Evolutionary conservation across 768 basidiomycete genomes (phyloP), one percentile per base, ranked within the genome.

Genomic region (Leccinum boreale): DNA sequence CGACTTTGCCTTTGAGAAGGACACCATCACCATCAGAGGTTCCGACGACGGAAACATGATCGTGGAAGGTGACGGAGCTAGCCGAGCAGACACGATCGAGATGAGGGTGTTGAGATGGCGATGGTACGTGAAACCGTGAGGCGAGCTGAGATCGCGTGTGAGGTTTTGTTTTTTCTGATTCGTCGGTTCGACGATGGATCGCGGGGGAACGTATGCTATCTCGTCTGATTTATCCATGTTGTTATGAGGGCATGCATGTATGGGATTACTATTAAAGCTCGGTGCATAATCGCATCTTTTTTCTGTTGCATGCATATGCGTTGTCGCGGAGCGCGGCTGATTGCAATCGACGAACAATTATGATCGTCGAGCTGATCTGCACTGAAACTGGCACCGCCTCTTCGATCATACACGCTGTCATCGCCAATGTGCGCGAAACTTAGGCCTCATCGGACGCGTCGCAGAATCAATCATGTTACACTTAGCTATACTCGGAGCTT

Each of bases 21-120:
- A 68, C 19, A 29, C 17, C 23, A 53, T 73, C 29, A 6, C 60
- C 10, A 35, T 73, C 52, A 61, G 57, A 42, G n/a, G 55, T 8
- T 21, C 46, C 17, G 63, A 62, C 5, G 63, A 62, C 10, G 53
- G 53, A 3, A 33, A 44, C 4, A 67, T 67, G 63, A 53, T 23
- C 6, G 42, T 65, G 0, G 67, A 69, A 21, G 50, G 15, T 5
- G 61, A 52, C 1, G 49, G 35, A 17, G 35, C 24, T n/a, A 33
- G 35, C 3, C 19, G 29, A 9, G 21, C 42, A n/a, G 53, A 57
- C n/a, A 47, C 45, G n/a, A 26, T 73, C 31, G 50, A 55, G 33
- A 54, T 73, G 50, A 62, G 61, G 55, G 71, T 73, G 46, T 36
- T 70, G 35, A 60, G 70, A 42, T 71, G 70, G 70, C 54, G 65